Percentiles rank a stretch among this genome's conserved stretches.
These are phyloP conservation scores for Caryocar brasiliense DNA, from an alignment of 441 rosid genomes.

Conservation along the genomic window DNA sequence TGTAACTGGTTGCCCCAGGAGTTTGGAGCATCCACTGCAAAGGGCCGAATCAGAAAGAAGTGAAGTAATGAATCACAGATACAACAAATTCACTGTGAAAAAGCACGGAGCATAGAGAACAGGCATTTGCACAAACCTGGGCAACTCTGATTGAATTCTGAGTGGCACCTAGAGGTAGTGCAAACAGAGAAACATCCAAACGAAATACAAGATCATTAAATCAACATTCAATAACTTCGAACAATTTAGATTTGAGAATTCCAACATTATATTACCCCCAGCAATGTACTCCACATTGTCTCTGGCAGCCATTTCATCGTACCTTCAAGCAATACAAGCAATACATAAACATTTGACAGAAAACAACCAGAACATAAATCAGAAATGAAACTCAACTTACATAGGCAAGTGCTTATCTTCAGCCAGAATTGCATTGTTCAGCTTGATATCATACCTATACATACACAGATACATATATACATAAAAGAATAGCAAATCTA, in stretches of 20 bases:
- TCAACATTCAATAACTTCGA: too few relatives aligned
- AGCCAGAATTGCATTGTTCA: conserved; percentile 88
- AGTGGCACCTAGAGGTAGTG: conserved; percentile 52
- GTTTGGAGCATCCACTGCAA: conserved; percentile 93
- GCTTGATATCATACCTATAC: conserved; percentile 59
- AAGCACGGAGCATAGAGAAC: too few relatives aligned
- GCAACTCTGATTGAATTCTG: conserved; percentile 89
- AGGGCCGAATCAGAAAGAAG: not conserved
- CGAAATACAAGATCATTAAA: too few relatives aligned
- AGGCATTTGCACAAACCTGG: conserved; percentile 47
- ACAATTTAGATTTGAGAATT: too few relatives aligned
- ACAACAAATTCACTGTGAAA: too few relatives aligned
- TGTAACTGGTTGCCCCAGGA: conserved; percentile 77
- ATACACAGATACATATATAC: not conserved
- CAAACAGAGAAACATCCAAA: too few relatives aligned
- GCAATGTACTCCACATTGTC: conserved; percentile 76
- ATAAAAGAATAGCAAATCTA: too few relatives aligned
- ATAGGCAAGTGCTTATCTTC: conserved; percentile 90
- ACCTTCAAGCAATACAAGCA: conserved; percentile 35
- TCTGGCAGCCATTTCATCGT: conserved; percentile 58
- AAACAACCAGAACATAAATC: not conserved
- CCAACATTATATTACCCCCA: conserved; percentile 58
- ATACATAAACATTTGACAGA: not conserved
- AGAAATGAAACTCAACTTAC: conserved; percentile 31
- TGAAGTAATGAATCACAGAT: not conserved